A percentile compares a stretch with the other conserved stretches of the same genome.
Conservation (phyloP, 2,329 filamentous ascomycete genomes). For the Beauveria varroae region DNA sequence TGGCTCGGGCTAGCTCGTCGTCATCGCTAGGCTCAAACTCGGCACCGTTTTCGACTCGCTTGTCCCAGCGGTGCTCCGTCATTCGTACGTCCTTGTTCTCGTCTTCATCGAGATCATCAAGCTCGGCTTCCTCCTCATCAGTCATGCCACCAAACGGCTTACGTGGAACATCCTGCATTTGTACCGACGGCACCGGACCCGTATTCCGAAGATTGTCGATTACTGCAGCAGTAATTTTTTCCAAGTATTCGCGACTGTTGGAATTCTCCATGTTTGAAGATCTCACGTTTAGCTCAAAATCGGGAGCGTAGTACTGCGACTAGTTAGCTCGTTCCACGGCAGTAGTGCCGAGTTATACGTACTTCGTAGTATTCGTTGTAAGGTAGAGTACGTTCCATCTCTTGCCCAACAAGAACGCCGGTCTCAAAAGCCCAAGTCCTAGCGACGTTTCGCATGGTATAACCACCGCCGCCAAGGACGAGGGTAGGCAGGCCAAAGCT, state of each 20-base stretch:
- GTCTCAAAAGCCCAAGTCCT: slow-evolving; percentile 97
- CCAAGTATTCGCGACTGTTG: slow-evolving; percentile 74
- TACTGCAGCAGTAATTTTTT: slow-evolving; percentile 73
- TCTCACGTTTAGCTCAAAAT: slow-evolving; percentile 84
- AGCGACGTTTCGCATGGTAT: slow-evolving; percentile 95
- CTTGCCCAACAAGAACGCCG: slow-evolving; percentile 74
- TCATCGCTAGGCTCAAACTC: slow-evolving; percentile 87
- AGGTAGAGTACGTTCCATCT: slow-evolving; percentile 75
- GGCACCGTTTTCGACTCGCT: slow-evolving; percentile 65
- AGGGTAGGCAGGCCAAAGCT: slow-evolving; percentile 76
- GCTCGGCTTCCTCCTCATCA: slow-evolving; percentile 58
- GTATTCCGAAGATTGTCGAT: slow-evolving; percentile 84
- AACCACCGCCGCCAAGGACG: slow-evolving; percentile 92
- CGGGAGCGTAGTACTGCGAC: slow-evolving; percentile 78
- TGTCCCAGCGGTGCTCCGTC: slow-evolving; percentile 77
- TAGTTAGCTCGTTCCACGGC: slow-evolving; percentile 15
- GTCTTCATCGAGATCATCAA: slow-evolving; percentile 71
- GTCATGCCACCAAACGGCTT: slow-evolving; percentile 55
- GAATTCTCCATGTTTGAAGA: slow-evolving; percentile 87
- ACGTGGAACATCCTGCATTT: slow-evolving; percentile 72
- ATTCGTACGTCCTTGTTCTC: slow-evolving; percentile 76
- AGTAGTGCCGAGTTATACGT: slow-evolving; percentile 37
- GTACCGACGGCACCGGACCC: slow-evolving; percentile 78
- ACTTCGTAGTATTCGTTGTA: slow-evolving; percentile 94
- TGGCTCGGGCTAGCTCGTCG: slow-evolving; percentile 67